Conservation (phyloP, 1,284 basidiomycete species). For the Ceratobasidium sp. region DNA sequence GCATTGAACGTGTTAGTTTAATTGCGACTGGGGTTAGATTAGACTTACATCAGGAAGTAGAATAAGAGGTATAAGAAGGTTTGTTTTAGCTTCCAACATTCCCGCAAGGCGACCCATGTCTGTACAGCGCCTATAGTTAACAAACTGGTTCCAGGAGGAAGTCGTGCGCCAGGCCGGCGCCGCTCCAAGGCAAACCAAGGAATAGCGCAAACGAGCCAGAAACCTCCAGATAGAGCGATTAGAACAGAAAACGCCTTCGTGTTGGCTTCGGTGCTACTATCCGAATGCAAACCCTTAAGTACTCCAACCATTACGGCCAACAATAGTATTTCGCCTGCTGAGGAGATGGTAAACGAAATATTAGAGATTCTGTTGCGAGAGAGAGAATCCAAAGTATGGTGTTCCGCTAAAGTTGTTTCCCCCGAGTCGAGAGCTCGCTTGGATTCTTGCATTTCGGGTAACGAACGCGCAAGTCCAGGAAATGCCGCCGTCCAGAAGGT, state of each 20-base stretch:
- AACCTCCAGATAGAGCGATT: conserved; percentile 79
- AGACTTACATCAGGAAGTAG: conserved; percentile 74
- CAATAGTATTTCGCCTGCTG: conserved; percentile 77
- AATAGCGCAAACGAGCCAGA: conserved; percentile 71
- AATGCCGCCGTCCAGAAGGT: conserved; percentile 90
- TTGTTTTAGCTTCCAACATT: conserved; percentile 79
- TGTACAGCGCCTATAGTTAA: conserved; percentile 79
- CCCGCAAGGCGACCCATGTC: conserved; percentile 73
- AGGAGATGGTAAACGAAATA: conserved; percentile 80
- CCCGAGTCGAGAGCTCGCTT: conserved; percentile 54
- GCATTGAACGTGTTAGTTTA: not conserved
- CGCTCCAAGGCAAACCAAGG: conserved; percentile 62
- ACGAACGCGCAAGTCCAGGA: conserved; percentile 76
- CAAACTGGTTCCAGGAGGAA: conserved; percentile 74
- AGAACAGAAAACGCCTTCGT: conserved; percentile 81
- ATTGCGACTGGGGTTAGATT: not conserved
- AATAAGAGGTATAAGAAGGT: conserved; percentile 81
- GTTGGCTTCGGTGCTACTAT: conserved; percentile 77
- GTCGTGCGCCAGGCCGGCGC: conserved; percentile 72
- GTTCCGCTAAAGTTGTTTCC: conserved; percentile 61
- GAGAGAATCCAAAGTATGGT: conserved; percentile 74
- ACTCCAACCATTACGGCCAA: conserved; percentile 84
- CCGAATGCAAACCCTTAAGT: conserved; percentile 73
- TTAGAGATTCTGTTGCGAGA: conserved; percentile 83
- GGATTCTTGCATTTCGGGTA: conserved; percentile 72